Percentiles rank a stretch among this genome's conserved stretches.
These are phyloP conservation scores for Talaromyces funiculosus DNA, from an alignment of 2,329 filamentous ascomycete genomes.

Conservation along the genomic window DNA sequence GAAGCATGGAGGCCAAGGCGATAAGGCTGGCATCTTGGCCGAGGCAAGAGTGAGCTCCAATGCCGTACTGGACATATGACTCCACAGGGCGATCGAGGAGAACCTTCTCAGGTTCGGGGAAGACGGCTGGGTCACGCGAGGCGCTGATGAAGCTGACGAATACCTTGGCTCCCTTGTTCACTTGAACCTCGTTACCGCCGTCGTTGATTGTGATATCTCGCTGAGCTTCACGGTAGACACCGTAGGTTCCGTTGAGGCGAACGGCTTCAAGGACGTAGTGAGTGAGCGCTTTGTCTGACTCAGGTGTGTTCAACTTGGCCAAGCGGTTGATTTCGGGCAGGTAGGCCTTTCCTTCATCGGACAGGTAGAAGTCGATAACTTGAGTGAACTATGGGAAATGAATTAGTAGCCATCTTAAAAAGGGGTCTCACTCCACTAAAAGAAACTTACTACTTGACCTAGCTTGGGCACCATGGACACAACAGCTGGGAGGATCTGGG, in stretches of 20 bases:
- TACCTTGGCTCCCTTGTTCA: constrained; percentile 55
- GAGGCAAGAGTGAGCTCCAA: constrained; percentile 58
- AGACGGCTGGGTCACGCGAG: constrained; percentile 52
- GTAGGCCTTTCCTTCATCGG: constrained; percentile 50
- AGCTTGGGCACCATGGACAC: constrained; percentile 65
- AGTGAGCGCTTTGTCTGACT: constrained; percentile 58
- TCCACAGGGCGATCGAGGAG: constrained; percentile 59
- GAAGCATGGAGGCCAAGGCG: constrained; percentile 63
- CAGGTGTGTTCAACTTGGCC: constrained; percentile 50
- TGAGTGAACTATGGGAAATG: constrained; percentile 55
- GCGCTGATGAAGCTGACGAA: constrained; percentile 59
- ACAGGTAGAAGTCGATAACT: constrained; percentile 67
- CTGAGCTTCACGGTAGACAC: constrained; percentile 54
- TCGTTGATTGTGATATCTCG: constrained; percentile 48
- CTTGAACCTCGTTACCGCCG: constrained; percentile 42
- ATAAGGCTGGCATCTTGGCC: constrained; percentile 56
- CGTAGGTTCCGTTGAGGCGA: constrained; percentile 60
- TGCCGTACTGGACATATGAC: constrained; percentile 59
- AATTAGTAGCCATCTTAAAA: neutral
- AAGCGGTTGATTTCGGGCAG: constrained; percentile 57
- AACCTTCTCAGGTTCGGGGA: constrained; percentile 57
- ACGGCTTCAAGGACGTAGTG: constrained; percentile 68
- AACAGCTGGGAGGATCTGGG: constrained; percentile 63
- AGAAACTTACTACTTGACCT: constrained; percentile 54
- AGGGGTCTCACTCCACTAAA: too few species aligned